phyloP scores from a whole-genome alignment of 768 basidiomycete species.

The Boletus rubescentipes region DNA sequence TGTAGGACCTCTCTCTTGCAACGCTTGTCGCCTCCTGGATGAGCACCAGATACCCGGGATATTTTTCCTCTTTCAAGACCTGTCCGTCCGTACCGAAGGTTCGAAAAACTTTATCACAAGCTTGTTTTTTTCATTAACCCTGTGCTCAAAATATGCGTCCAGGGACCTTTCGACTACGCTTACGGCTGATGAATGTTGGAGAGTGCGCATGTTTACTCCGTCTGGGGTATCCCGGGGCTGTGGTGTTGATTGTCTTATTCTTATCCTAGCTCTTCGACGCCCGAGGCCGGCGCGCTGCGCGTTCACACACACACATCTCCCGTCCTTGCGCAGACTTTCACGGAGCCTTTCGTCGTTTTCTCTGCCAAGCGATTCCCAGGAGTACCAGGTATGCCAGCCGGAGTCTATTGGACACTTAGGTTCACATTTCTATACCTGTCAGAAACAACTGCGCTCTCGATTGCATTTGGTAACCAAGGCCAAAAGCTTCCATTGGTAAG shows the following conservation, averaged over 20 bases:
- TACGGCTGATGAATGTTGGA: constrained; percentile 88
- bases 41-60: constrained; percentile 85
- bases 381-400: constrained; percentile 67
- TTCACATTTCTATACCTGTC: constrained; percentile 22
- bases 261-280: constrained; percentile 61
- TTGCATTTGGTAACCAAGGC: constrained; percentile 86
- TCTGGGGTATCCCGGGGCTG: constrained; percentile 17
- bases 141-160: constrained; percentile 16
- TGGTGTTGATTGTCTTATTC: constrained; percentile 22
- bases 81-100: constrained; percentile 94
- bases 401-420: constrained; percentile 10
- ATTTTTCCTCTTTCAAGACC: constrained; percentile 94
- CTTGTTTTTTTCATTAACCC: constrained; percentile 23
- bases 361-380: constrained; percentile 95
- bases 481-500: constrained; percentile 85
- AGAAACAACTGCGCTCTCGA: constrained; percentile 90
- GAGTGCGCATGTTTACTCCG: constrained; percentile 59
- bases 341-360: constrained; percentile 81
- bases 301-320: constrained; percentile 71
- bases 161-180: constrained; percentile 84
- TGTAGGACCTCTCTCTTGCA: constrained; percentile 85
- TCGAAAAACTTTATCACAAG: constrained; percentile 30
- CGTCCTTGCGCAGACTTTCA: constrained; percentile 81
- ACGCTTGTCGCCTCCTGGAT: constrained; percentile 81
- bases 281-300: constrained; percentile 61